Evolutionary conservation across 2,329 filamentous ascomycete species (phyloP), one percentile per base, ranked within the genome.

Genomic region (Epichloe gansuensis): DNA sequence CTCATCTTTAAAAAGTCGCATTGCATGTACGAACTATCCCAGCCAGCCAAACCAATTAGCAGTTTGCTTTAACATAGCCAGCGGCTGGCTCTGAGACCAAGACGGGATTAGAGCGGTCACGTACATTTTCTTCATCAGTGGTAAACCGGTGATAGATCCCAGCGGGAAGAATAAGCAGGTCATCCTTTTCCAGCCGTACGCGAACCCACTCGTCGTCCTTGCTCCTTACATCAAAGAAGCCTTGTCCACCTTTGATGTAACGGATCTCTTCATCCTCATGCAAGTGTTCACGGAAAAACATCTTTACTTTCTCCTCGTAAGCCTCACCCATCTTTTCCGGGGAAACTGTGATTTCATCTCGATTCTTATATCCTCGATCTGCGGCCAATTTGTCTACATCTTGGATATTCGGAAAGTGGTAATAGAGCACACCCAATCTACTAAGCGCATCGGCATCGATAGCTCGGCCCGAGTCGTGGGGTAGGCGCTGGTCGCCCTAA

Each of bases 241-340:
- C 93, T 52, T 81, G 79, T 0, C 93, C 93, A 56, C 85, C 91
- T 35, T 89, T 76, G 59, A 98, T 91, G 64, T 96, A 98, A 47
- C 93, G 78, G 59, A 98, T 98, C 77, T 98, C 93, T 73, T 98
- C 93, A 61, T 98, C 93, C 73, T 98, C 93, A 67, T 98, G 93
- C 62, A 98, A 69, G 68, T 98, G 93, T 76, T 98, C 93, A 62
- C 86, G 69, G 74, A 97, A 98, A 75, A 98, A 98, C 59, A 72
- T 81, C 73, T 89, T 91, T 57, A 98, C 89, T 70, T 97, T 97
- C 57, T 86, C 81, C 71, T 98, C 91, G 73, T 97, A 98, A 45
- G 82, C 72, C 41, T 81, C 86, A 53, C 89, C 90, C 85, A 97
- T 89, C 58, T 82, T 85, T 57, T 83, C 75, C 0, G 91, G 91